Base-by-base conservation (phyloP, 1,284 basidiomycete genomes). In the Caloboletus firmus region DNA sequence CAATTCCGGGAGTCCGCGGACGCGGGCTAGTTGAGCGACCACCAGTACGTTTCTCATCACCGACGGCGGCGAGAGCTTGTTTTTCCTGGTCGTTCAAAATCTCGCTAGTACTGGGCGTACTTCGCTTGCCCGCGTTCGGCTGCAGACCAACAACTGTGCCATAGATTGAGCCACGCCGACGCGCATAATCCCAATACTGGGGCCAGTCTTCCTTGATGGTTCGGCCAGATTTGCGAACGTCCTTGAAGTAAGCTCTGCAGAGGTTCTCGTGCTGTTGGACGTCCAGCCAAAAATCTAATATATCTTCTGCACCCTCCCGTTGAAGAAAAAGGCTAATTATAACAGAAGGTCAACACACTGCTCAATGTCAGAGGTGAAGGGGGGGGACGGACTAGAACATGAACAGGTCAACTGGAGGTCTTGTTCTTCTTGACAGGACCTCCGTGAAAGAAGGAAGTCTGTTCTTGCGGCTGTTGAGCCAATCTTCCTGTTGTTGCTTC, bases 241-340 rank as follows among this genome's bases (percentile, higher is more conserved):
- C 96, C 79, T 98, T 97, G 83, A 99, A 98, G 74, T 98, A 98
- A 8, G 95, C 96, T 56, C 95, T 84, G 74, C 95, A 99, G 41
- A 99, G 84, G 70, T 98, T 98, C 76, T 98, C 97, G 71, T 99
- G 96, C 75, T 98, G 96, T 66, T 98, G 94, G 2, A 98, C 96
- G 68, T 99, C 96, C 32, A 99, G 84, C 95, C 95, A 99, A 66
- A 99, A 99, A 73, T 98, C 96, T 47, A 99, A 78, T 40, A 95
- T 91, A 70, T 98, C 95, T 70, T 98, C 95, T 51, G 93, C 87
- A 32, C 91, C 89, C 74, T 98, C 95, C 37, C 95, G 84, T 70
- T 98, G 94, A 39, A 98, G 78, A 70, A 95, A 97, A 56, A 91
- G 79, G 69, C 89, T 91, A 7, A 13, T 20, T 3, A 9, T 0